Conservation (phyloP, 2,329 filamentous ascomycete genomes). For the Aschersonia sp. region DNA sequence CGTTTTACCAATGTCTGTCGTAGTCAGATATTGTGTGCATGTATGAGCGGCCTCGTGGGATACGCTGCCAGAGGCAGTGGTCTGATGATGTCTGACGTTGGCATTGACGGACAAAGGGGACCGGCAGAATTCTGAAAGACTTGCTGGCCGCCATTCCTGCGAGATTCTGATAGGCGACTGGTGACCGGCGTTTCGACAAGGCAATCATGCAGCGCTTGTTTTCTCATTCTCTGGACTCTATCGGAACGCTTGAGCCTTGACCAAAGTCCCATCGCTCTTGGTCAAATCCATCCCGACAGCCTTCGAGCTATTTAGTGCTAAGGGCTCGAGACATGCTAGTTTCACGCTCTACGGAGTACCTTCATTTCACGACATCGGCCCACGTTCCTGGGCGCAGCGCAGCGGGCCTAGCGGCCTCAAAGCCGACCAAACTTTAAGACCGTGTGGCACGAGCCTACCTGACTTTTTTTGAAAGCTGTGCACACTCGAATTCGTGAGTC, state of each 20-base stretch:
- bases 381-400: background rate
- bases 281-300: no score
- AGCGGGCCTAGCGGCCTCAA: background rate
- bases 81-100: background rate
- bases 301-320: no score
- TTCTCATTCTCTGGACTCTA: no score
- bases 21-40: background rate
- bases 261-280: no score
- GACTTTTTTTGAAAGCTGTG: background rate
- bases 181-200: no score
- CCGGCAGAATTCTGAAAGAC: no score
- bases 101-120: background rate
- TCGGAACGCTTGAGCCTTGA: no score
- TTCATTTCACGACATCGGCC: background rate
- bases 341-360: no score
- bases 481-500: background rate
- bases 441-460: background rate
- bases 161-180: no score
- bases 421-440: background rate
- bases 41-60: background rate
- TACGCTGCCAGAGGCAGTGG: background rate
- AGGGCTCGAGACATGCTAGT: no score
- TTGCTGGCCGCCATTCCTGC: no score
- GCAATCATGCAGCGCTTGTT: no score
- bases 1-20: background rate